Base-by-base conservation (phyloP, 202 grass and related monocot species). In the Digitaria exilis region DNA sequence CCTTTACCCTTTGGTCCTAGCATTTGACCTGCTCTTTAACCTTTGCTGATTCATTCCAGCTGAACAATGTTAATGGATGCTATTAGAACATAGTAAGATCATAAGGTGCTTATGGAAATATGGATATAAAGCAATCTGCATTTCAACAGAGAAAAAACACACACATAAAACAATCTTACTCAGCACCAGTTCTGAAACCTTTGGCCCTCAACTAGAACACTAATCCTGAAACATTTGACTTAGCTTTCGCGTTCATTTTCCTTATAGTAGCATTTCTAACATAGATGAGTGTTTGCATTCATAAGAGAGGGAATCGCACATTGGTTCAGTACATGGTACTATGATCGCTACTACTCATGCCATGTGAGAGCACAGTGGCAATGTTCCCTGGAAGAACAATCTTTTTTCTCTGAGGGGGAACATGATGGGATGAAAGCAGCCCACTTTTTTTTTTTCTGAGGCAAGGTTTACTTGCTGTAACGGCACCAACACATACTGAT, bases 341-440 rank as follows among this genome's bases (percentile, higher is more conserved):
- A 35, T 41, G 57, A 46, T 55, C 68, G 45, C 6, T 29, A 73
- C 26, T 55, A 34, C 55, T 60, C 34, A 50, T 82, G 83, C 50
- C 84, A 86, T 74, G 84, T 90, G 79, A 24, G 51, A 79, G 75
- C 61, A 83, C 66, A 61, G 74, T 68, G 66, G 22, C 43, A 26
- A 80, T 87, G 66, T 83, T 69, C 79, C 68, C 74, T 24, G 44
- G 74, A 87, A 79, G 79, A 90, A 63, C 50, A 80, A 70, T 34
- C 52, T 75, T 84, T 77, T 77, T 81, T 55, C 31, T 43, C 54
- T 84, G 68, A 84, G 76, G 78, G 78, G 84, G 62, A 64, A 64
- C 88, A 76, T 76, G 80, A 57, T 75, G 69, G 73, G 61, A 83
- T 79, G 50, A 90, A 90, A 90, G 62, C 61, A 44, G 4, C 19